Evolutionary conservation across 768 basidiomycete genomes (phyloP).

Genomic region (Rhizopogon vulgaris): DNA sequence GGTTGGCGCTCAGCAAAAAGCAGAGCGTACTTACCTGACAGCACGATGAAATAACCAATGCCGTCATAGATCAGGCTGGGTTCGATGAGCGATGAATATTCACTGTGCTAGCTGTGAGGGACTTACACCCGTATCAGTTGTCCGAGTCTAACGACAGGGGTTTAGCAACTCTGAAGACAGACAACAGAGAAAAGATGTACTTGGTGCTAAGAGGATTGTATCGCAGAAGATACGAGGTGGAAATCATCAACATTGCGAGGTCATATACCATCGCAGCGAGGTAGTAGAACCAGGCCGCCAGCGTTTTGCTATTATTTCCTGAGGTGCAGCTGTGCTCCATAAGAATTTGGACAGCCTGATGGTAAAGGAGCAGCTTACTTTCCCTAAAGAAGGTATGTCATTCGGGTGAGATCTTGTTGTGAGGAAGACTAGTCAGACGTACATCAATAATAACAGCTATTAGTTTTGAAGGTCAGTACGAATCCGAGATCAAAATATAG

Average conservation of each 20-base stretch:
- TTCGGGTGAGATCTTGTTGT: constrained; percentile 3
- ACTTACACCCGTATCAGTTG: constrained; percentile 24
- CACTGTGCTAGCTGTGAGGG: background rate
- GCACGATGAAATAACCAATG: constrained; percentile 50
- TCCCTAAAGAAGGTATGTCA: constrained; percentile 20
- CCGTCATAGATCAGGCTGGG: constrained; percentile 64
- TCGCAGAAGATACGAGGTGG: constrained; percentile 46
- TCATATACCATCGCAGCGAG: constrained; percentile 54
- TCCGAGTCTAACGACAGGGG: constrained; percentile 11
- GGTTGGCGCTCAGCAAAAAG: background rate
- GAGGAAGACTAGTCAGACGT: constrained; percentile 5
- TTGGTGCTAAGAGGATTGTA: constrained; percentile 28
- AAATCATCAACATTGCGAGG: constrained; percentile 41
- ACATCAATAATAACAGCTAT: constrained; percentile 15
- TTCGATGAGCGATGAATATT: background rate
- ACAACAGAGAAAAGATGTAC: constrained; percentile 8
- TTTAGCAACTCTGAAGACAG: constrained; percentile 1
- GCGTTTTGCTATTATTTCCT: constrained; percentile 26
- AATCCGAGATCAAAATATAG: constrained; percentile 2
- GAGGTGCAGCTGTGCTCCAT: constrained; percentile 38
- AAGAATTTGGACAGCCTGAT: background rate
- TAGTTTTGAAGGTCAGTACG: constrained; percentile 2
- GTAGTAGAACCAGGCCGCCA: constrained; percentile 53
- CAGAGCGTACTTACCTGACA: constrained; percentile 39
- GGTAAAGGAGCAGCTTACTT: constrained; percentile 21